A percentile compares a stretch with the other conserved stretches of the same genome.
Conservation (phyloP, 1,284 basidiomycete species). For the Cryptococcus jaspeensis region DNA sequence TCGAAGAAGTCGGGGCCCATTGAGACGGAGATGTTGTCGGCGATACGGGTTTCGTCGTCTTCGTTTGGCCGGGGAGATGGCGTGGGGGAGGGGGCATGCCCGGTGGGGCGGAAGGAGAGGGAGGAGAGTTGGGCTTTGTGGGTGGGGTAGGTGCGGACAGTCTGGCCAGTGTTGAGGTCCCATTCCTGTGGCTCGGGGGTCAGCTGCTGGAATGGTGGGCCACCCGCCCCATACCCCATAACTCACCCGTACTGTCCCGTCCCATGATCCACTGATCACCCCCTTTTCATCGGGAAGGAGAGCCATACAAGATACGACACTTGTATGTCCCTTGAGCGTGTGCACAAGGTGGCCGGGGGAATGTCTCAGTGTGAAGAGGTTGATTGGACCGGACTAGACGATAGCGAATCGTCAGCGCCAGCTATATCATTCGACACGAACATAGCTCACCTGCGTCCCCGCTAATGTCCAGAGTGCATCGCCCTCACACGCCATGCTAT, state of each 20-base stretch:
- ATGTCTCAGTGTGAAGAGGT: conserved; percentile 88
- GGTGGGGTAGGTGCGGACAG: conserved; percentile 71
- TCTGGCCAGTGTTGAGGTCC: conserved; percentile 91
- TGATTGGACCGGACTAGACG: conserved; percentile 73
- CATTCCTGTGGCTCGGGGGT: conserved; percentile 69
- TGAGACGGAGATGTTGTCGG: conserved; percentile 43
- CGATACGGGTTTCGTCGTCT: conserved; percentile 57
- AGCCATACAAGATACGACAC: conserved; percentile 80
- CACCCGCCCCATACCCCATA: neutral
- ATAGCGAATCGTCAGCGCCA: neutral
- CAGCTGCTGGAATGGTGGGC: neutral
- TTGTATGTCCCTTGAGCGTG: conserved; percentile 67
- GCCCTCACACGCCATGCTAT: conserved; percentile 81
- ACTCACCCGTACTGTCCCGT: conserved; percentile 81
- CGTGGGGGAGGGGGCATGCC: conserved; percentile 15
- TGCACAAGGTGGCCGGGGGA: conserved; percentile 79
- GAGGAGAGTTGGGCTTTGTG: conserved; percentile 86
- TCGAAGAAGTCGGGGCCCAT: conserved; percentile 41
- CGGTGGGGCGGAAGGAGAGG: conserved; percentile 71
- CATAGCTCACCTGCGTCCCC: conserved; percentile 69
- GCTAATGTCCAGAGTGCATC: conserved; percentile 87
- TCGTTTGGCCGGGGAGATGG: conserved; percentile 52
- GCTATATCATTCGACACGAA: neutral
- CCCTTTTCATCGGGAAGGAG: conserved; percentile 77
- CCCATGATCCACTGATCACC: conserved; percentile 91